Evolutionary conservation across 1,139 yeast species (phyloP), one percentile per base, ranked within the genome.

Genomic region (Yamadazyma jaroonii): DNA sequence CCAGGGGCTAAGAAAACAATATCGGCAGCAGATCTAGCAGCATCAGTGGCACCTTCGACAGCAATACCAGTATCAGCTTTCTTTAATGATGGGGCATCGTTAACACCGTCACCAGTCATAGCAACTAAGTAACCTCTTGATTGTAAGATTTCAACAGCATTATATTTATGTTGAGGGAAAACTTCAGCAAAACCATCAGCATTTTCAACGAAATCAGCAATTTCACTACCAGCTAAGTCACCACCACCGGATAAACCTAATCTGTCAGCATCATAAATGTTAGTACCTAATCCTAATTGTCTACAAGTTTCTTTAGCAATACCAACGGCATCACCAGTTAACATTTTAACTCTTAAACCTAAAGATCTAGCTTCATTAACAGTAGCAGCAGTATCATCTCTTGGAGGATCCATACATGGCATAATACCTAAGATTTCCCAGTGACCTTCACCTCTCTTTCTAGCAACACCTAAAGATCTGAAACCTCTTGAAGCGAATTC

Each of bases 331-430:
- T 88, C 96, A 85, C 96, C 96, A 77, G 96, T 88, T 68, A 88
- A 81, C 96, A 88, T 88, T 87, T 88, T 88, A 59, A 88, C 95
- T 74, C 94, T 83, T 65, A 88, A 80, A 85, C 96, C 96, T 62
- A 88, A 81, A 59, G 77, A 71, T 78, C 87, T 85, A 61, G 96
- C 96, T 77, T 88, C 96, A 71, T 79, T 70, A 67, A 88, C 94
- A 69, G 96, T 88, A 64, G 83, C 85, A 65, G 96, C 96, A 79
- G 96, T 88, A 69, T 88, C 96, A 67, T 87, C 95, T 82, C 96
- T 86, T 74, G 96, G 96, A 62, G 96, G 96, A 72, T 88, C 96
- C 92, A 88, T 87, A 80, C 95, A 87, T 68, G 96, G 95, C 95
- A 88, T 87, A 76, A 88, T 90, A 75, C 96, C 96, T 62, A 88